These are phyloP conservation scores for Casaregolazyma lundiana DNA, from an alignment of 1,139 yeast genomes.

Conservation along the genomic window DNA sequence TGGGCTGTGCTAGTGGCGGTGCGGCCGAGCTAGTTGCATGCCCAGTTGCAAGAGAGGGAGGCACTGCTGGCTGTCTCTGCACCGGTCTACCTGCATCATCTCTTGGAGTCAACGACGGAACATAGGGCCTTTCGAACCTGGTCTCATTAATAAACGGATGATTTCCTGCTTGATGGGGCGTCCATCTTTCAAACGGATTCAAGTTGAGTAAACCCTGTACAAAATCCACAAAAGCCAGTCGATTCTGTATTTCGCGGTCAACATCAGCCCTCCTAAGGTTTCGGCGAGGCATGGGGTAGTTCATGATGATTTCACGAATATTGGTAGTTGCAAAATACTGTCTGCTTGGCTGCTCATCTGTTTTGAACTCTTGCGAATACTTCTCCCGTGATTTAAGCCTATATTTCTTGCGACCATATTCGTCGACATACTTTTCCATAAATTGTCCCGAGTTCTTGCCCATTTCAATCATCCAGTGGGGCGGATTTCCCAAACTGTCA, in stretches of 20 bases:
- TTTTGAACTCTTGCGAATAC: constrained; percentile 51
- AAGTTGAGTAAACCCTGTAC: constrained; percentile 70
- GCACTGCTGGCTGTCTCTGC: constrained; percentile 7
- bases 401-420: constrained; percentile 38
- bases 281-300: constrained; percentile 69
- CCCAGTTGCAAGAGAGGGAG: constrained; percentile 11
- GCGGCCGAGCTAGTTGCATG: constrained; percentile 12
- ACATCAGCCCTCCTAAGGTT: constrained; percentile 59
- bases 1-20: constrained; percentile 6
- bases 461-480: constrained; percentile 94
- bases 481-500: constrained; percentile 82
- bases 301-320: constrained; percentile 68
- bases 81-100: constrained; percentile 4
- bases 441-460: constrained; percentile 79
- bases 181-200: constrained; percentile 92
- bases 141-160: constrained; percentile 77
- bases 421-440: constrained; percentile 44
- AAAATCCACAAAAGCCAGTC: constrained; percentile 72
- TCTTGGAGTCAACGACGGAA: constrained; percentile 23
- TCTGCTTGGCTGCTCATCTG: constrained; percentile 73
- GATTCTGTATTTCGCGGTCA: constrained; percentile 58
- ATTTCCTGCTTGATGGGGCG: constrained; percentile 89
- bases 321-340: constrained; percentile 75
- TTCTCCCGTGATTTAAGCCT: constrained; percentile 54
- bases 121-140: constrained; percentile 34